Percentiles rank a stretch among this genome's conserved stretches.
These are phyloP conservation scores for Podochytrium sp. DNA, from an alignment of 192 early-diverging fungal species.

Conservation along the genomic window DNA sequence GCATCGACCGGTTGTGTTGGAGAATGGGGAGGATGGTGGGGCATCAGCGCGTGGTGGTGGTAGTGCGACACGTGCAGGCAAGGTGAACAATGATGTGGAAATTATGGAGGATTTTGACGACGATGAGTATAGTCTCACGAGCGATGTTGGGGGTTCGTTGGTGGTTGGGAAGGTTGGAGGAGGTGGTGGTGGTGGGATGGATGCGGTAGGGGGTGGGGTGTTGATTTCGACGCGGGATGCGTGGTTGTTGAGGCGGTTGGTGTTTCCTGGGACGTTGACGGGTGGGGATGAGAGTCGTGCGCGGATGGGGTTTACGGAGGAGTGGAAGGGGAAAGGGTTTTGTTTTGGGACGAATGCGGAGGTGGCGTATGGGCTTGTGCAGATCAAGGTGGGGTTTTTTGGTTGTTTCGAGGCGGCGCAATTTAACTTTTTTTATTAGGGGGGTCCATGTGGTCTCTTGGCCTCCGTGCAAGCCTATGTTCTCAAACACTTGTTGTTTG, in stretches of 20 bases:
- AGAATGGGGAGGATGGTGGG: neutral
- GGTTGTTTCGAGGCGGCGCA: neutral
- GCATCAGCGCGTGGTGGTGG: neutral
- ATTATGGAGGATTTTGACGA: conserved; percentile 37
- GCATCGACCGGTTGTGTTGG: too few relatives aligned
- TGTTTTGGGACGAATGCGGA: conserved; percentile 26
- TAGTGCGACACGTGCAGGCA: neutral
- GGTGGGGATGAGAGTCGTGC: conserved; percentile 22
- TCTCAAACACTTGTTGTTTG: conserved; percentile 46
- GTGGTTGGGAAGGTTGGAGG: neutral
- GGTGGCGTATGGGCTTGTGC: conserved; percentile 53
- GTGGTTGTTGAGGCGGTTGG: neutral
- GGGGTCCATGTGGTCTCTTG: conserved; percentile 60
- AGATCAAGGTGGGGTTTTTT: conserved; percentile 42
- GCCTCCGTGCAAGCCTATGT: conserved; percentile 52
- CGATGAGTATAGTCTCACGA: conserved; percentile 23
- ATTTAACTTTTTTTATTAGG: conserved; percentile 12
- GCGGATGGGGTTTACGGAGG: conserved; percentile 29
- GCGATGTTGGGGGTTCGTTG: neutral
- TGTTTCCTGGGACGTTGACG: conserved; percentile 19
- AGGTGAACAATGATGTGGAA: conserved; percentile 3
- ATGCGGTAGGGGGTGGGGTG: neutral
- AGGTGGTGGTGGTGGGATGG: neutral
- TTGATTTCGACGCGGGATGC: conserved; percentile 28
- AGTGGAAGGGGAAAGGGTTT: conserved; percentile 54